Conservation (phyloP, 2,329 filamentous ascomycete species). For the Fusarium siculi region DNA sequence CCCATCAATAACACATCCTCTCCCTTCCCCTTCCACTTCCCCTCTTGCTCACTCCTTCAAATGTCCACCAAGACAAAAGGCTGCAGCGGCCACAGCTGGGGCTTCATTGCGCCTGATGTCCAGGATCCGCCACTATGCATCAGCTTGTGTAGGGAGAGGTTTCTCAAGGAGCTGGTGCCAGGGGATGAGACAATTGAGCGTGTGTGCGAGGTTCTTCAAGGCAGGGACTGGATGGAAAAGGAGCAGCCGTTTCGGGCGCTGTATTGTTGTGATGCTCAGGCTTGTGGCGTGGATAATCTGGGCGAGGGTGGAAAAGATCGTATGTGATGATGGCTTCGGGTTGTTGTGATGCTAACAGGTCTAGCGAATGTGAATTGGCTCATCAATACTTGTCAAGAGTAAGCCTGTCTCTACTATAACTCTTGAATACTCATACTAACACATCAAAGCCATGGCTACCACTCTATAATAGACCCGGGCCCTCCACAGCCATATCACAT, state of each 20-base stretch:
- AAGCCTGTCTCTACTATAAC: constrained; percentile 35
- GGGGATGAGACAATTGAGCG: constrained; percentile 45
- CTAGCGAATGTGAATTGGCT: constrained; percentile 63
- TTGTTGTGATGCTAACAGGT: constrained; percentile 20
- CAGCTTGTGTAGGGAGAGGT: constrained; percentile 47
- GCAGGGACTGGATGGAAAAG: constrained; percentile 39
- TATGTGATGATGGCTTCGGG: constrained; percentile 38
- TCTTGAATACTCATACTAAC: constrained; percentile 7
- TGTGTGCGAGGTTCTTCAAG: constrained; percentile 48
- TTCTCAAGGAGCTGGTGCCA: constrained; percentile 45
- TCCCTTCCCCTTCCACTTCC: background rate
- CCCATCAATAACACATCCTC: background rate
- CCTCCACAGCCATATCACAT: constrained; percentile 40
- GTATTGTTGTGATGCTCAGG: constrained; percentile 63
- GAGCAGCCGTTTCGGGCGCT: constrained; percentile 54
- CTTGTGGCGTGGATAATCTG: constrained; percentile 59
- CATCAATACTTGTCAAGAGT: constrained; percentile 64
- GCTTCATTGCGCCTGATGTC: constrained; percentile 44
- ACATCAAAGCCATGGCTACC: constrained; percentile 40
- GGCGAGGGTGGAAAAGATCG: constrained; percentile 55
- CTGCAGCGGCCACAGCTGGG: constrained; percentile 45
- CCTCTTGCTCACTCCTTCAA: background rate
- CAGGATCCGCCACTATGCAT: constrained; percentile 51
- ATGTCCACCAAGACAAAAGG: constrained; percentile 21
- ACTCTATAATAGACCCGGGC: constrained; percentile 41